Evolutionary conservation across 148 eudicot genomes (phyloP).

Genomic region (Camellia japonica): DNA sequence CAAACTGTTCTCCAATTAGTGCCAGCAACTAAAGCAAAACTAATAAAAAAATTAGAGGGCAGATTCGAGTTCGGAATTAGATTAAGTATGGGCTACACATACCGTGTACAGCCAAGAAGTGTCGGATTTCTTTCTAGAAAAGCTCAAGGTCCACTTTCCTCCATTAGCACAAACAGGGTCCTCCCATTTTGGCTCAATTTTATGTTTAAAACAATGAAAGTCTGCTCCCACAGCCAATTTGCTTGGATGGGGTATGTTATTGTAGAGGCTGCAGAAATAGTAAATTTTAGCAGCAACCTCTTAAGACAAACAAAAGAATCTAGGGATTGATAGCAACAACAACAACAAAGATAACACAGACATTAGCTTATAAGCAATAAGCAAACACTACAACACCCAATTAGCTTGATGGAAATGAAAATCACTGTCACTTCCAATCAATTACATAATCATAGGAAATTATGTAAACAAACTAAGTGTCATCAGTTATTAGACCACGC

Average conservation of each 20-base stretch:
- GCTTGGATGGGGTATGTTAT: constrained; percentile 78
- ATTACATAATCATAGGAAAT: too few species aligned
- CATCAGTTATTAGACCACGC: too few species aligned
- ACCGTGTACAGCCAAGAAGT: constrained; percentile 84
- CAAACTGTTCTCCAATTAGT: constrained; percentile 96
- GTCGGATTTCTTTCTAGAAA: constrained; percentile 55
- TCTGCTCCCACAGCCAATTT: constrained; percentile 71
- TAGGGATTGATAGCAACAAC: background rate
- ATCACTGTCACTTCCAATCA: too few species aligned
- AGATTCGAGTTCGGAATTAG: background rate
- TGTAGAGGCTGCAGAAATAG: constrained; percentile 66
- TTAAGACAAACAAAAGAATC: constrained; percentile 9
- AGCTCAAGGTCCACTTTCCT: constrained; percentile 77
- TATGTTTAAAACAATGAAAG: constrained; percentile 73
- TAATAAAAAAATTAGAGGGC: constrained; percentile 15
- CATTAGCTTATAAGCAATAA: too few species aligned
- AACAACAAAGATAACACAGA: too few species aligned
- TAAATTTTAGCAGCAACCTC: constrained; percentile 6
- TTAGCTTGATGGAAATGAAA: too few species aligned
- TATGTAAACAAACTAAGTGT: too few species aligned
- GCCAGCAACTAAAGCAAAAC: constrained; percentile 63
- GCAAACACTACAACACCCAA: too few species aligned
- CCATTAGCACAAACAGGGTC: constrained; percentile 97
- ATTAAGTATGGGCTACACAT: constrained; percentile 17
- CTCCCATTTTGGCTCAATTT: constrained; percentile 98